A percentile compares a stretch with the other conserved stretches of the same genome.
phyloP scores from a whole-genome alignment of 2,329 filamentous ascomycete genomes.

The Colletotrichum somersetense region DNA sequence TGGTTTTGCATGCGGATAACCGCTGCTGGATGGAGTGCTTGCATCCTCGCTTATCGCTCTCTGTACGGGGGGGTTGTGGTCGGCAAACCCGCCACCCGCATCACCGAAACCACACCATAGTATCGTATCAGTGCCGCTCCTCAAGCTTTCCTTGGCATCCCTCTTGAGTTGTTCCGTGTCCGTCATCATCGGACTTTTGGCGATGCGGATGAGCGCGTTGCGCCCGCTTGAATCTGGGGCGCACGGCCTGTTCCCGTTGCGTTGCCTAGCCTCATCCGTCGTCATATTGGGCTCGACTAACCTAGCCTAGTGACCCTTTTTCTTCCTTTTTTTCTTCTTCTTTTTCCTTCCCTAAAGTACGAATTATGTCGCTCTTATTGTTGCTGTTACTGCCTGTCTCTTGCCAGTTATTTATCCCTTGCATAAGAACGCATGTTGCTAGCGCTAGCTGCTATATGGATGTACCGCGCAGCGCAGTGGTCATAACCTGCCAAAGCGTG shows the following conservation, averaged over 20 bases:
- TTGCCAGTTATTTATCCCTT: neutral
- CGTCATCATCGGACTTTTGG: slow-evolving; percentile 3
- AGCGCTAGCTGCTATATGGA: neutral
- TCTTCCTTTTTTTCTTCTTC: neutral
- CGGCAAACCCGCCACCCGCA: slow-evolving; percentile 31
- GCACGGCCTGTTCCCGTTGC: neutral
- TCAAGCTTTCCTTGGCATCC: neutral
- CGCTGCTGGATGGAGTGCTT: slow-evolving; percentile 12
- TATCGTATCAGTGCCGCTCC: slow-evolving; percentile 3
- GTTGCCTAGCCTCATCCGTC: neutral
- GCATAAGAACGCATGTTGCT: neutral
- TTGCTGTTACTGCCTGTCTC: neutral
- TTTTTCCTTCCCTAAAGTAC: neutral
- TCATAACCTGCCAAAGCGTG: neutral
- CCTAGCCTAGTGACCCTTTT: too few relatives aligned
- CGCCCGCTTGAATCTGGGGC: neutral
- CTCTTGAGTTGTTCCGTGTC: neutral
- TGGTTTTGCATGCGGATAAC: slow-evolving; percentile 29
- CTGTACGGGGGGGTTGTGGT: slow-evolving; percentile 26
- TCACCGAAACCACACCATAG: slow-evolving; percentile 23
- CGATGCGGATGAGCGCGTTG: neutral
- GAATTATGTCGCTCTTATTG: neutral
- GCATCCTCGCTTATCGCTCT: slow-evolving; percentile 42
- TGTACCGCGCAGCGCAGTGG: neutral
- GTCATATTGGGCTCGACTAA: neutral